Conservation (phyloP, 371 early-diverging fungal genomes). For the Zychaea mexicana region DNA sequence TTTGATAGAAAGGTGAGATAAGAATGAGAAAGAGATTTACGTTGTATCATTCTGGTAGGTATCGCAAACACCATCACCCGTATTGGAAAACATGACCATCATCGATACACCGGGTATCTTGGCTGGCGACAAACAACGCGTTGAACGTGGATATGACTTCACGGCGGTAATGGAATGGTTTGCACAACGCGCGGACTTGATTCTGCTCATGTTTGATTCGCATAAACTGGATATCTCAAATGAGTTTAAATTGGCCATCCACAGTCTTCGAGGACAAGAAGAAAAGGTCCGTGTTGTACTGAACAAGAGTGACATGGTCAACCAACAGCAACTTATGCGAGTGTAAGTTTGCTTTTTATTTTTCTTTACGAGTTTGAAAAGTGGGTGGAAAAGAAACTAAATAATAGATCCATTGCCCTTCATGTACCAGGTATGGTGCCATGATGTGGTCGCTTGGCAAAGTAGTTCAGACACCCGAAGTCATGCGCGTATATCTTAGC, state of each 20-base stretch:
- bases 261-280: constrained; percentile 76
- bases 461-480: constrained; percentile 87
- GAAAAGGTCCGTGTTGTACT: constrained; percentile 86
- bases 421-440: constrained; percentile 70
- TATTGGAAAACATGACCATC: constrained; percentile 80
- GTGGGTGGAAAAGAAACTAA: background rate
- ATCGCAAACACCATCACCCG: constrained; percentile 71
- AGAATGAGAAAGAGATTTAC: no score
- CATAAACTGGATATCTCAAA: constrained; percentile 90
- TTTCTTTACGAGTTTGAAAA: background rate
- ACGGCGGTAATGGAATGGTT: constrained; percentile 84
- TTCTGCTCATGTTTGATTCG: constrained; percentile 85
- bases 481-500: constrained; percentile 82
- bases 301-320: constrained; percentile 89
- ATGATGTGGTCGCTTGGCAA: constrained; percentile 95
- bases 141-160: constrained; percentile 84
- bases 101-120: constrained; percentile 91
- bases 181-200: constrained; percentile 82
- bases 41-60: constrained; percentile 46
- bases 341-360: constrained; percentile 61
- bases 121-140: constrained; percentile 82
- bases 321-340: constrained; percentile 85
- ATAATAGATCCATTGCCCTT: background rate
- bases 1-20: no score
- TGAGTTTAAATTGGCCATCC: constrained; percentile 84